Evolutionary conservation across 2,329 filamentous ascomycete genomes (phyloP).

Genomic region (Aspergillus clavatus): DNA sequence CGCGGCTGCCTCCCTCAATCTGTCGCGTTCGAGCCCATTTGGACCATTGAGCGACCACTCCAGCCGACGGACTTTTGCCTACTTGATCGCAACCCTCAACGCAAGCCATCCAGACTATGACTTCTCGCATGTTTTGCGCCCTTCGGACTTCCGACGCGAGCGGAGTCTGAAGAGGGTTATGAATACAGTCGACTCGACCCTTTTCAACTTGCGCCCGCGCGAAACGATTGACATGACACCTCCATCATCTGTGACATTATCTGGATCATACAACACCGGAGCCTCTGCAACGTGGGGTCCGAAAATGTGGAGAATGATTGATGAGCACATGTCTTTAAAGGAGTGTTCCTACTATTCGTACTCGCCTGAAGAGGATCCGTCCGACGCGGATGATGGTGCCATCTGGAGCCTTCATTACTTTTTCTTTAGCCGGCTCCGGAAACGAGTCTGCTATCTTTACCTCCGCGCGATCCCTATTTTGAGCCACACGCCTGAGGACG

Average conservation of each 20-base stretch:
- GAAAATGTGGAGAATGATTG: constrained; percentile 84
- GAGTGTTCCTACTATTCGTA: constrained; percentile 90
- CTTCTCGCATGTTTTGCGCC: constrained; percentile 86
- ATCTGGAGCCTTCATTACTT: constrained; percentile 97
- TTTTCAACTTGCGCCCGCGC: constrained; percentile 77
- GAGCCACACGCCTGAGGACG: constrained; percentile 61
- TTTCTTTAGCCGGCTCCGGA: constrained; percentile 90
- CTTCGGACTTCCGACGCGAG: constrained; percentile 84
- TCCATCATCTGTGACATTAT: constrained; percentile 40
- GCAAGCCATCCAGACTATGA: constrained; percentile 96
- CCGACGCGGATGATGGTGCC: constrained; percentile 86
- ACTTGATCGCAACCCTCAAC: constrained; percentile 93
- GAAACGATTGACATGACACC: constrained; percentile 38
- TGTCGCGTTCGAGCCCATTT: constrained; percentile 85
- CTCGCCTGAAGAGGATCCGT: constrained; percentile 81
- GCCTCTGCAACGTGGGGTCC: constrained; percentile 72
- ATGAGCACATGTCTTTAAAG: constrained; percentile 89
- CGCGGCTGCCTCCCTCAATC: constrained; percentile 62
- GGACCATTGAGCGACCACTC: constrained; percentile 83
- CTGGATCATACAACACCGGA: constrained; percentile 44
- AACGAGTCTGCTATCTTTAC: constrained; percentile 91
- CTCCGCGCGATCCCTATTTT: constrained; percentile 73
- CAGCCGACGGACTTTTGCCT: constrained; percentile 87
- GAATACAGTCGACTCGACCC: constrained; percentile 77
- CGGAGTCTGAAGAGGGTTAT: constrained; percentile 74